phyloP scores from a whole-genome alignment of 208 protist genomes.

The Lotmaria passim region DNA sequence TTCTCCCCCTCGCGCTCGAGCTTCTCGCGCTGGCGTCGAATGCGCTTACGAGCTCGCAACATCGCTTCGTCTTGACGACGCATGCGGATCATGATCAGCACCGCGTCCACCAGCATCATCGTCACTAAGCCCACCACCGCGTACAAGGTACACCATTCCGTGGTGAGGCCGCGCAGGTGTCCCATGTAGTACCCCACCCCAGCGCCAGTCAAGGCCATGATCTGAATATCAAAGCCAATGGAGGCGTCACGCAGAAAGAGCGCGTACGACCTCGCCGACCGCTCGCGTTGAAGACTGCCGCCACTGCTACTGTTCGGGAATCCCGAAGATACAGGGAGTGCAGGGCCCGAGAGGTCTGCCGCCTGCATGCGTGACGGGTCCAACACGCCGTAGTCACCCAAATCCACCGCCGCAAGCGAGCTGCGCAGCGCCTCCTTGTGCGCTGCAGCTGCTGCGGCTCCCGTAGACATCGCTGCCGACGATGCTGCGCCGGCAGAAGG shows the following conservation, averaged over 20 bases:
- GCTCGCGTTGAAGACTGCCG: not conserved
- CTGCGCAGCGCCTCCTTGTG: conserved; percentile 28
- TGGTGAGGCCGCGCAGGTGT: conserved; percentile 47
- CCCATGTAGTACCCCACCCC: conserved; percentile 76
- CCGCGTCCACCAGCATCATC: conserved; percentile 81
- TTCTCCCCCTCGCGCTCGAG: conserved; percentile 17
- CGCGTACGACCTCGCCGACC: conserved; percentile 40
- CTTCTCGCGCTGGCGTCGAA: conserved; percentile 27
- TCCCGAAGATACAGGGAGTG: not conserved
- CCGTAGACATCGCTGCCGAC: conserved; percentile 11
- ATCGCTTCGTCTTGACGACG: conserved; percentile 53
- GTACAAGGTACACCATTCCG: conserved; percentile 63
- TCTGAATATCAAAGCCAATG: conserved; percentile 77
- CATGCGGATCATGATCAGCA: conserved; percentile 68
- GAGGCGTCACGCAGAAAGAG: conserved; percentile 61
- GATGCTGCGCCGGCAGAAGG: not conserved
- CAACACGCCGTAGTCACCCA: conserved; percentile 37
- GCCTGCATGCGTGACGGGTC: conserved; percentile 29
- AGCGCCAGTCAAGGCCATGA: conserved; percentile 74
- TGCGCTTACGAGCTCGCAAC: conserved; percentile 28
- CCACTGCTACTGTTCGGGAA: not conserved
- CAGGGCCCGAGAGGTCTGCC: not conserved
- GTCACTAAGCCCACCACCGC: conserved; percentile 58
- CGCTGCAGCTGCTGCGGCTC: conserved; percentile 27
- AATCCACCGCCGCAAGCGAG: conserved; percentile 23